Evolutionary conservation across 306 rosid species (phyloP).

Genomic region (Abrus pulchellus): DNA sequence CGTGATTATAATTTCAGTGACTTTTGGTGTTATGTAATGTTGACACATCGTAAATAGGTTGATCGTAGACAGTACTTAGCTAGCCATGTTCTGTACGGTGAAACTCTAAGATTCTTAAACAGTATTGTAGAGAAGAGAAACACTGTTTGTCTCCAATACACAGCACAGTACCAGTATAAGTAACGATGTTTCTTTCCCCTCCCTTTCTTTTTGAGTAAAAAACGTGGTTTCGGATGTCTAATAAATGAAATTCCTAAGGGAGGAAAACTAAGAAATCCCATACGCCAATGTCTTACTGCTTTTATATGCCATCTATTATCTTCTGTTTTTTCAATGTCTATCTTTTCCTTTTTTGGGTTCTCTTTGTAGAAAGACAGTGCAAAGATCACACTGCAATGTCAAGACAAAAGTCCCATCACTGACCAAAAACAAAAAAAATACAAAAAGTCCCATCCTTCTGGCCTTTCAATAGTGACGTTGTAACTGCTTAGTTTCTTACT

Average conservation of each 20-base stretch:
- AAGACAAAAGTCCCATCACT: neutral
- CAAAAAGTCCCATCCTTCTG: neutral
- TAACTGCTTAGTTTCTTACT: neutral
- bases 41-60: neutral
- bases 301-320: neutral
- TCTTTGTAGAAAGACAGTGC: neutral
- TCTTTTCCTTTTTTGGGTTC: neutral
- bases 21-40: neutral
- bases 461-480: neutral
- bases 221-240: neutral
- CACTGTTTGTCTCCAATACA: slow-evolving; percentile 9
- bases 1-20: neutral
- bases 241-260: neutral
- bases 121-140: neutral
- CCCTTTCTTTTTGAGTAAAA: neutral
- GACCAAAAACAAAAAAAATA: neutral
- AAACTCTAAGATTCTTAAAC: slow-evolving; percentile 19
- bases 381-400: neutral
- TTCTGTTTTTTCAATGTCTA: neutral
- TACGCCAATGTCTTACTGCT: neutral
- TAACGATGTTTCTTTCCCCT: neutral
- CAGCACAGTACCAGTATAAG: neutral
- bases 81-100: neutral
- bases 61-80: neutral
- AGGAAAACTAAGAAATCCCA: neutral